Evolutionary conservation across 2,329 filamentous ascomycete species (phyloP).

Genomic region (Plenodomus biglobosus): DNA sequence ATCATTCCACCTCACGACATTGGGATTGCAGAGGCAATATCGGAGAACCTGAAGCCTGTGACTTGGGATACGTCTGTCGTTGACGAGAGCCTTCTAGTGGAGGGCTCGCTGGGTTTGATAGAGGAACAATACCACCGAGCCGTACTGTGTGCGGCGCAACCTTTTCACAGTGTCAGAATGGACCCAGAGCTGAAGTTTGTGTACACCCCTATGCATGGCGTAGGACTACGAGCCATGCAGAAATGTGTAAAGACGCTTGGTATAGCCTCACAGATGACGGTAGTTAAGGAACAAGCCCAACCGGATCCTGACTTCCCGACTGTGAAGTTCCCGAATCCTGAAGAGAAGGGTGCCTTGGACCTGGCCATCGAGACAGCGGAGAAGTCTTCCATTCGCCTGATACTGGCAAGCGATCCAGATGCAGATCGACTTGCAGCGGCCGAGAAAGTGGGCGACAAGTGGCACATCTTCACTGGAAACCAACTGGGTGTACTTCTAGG

Average conservation of each 20-base stretch:
- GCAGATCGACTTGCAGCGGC: constrained; percentile 65
- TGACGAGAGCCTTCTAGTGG: constrained; percentile 46
- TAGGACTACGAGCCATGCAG: constrained; percentile 54
- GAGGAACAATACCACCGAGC: constrained; percentile 49
- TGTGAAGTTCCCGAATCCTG: constrained; percentile 65
- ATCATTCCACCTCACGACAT: constrained; percentile 65
- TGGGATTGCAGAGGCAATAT: constrained; percentile 60
- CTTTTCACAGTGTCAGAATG: constrained; percentile 19
- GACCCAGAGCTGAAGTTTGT: constrained; percentile 48
- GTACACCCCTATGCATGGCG: constrained; percentile 61
- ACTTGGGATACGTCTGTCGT: constrained; percentile 52
- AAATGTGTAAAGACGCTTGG: constrained; percentile 45
- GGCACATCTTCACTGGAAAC: constrained; percentile 66
- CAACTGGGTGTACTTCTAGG: constrained; percentile 64
- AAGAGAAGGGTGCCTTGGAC: constrained; percentile 64
- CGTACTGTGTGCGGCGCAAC: constrained; percentile 45
- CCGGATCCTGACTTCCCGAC: constrained; percentile 66
- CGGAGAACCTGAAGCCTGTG: constrained; percentile 56
- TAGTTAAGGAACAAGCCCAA: constrained; percentile 55
- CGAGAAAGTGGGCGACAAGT: constrained; percentile 58
- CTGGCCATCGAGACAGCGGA: constrained; percentile 60
- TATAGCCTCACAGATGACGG: constrained; percentile 48
- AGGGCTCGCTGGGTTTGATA: constrained; percentile 47
- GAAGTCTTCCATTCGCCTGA: constrained; percentile 50
- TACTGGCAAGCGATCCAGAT: constrained; percentile 66